A percentile compares a stretch with the other conserved stretches of the same genome.
These are phyloP conservation scores for Pseudogymnoascus sp. DNA, from an alignment of 2,329 filamentous ascomycete species.

Conservation along the genomic window DNA sequence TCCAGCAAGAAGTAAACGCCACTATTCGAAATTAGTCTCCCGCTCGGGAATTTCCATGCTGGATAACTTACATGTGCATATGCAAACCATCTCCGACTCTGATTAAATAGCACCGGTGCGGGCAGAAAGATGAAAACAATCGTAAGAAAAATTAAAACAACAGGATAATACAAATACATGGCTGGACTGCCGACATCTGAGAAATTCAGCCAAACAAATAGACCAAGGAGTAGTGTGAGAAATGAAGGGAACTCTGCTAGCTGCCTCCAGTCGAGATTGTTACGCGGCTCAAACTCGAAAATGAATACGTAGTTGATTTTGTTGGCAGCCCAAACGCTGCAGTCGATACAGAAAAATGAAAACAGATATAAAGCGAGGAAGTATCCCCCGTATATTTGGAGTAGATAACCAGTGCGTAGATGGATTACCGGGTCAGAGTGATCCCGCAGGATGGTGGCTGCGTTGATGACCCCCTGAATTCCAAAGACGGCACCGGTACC, in stretches of 20 bases:
- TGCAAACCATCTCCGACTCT: slow-evolving; percentile 75
- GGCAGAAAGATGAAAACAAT: slow-evolving; percentile 68
- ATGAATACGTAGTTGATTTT: slow-evolving; percentile 97
- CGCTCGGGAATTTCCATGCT: background rate
- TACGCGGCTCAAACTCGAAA: slow-evolving; percentile 87
- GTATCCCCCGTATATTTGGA: slow-evolving; percentile 91
- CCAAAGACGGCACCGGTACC: slow-evolving; percentile 61
- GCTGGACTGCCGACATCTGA: slow-evolving; percentile 54
- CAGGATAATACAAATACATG: slow-evolving; percentile 80
- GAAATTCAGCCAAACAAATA: slow-evolving; percentile 89
- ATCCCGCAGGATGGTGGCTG: slow-evolving; percentile 43
- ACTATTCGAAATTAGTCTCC: slow-evolving; percentile 44
- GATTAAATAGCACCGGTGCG: slow-evolving; percentile 63
- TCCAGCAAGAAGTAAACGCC: slow-evolving; percentile 76
- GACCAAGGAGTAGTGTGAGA: slow-evolving; percentile 68
- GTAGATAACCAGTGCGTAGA: slow-evolving; percentile 56
- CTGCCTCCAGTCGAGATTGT: slow-evolving; percentile 84
- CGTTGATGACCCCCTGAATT: slow-evolving; percentile 59
- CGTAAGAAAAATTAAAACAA: slow-evolving; percentile 67
- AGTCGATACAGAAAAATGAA: slow-evolving; percentile 77
- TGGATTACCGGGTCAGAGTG: slow-evolving; percentile 41
- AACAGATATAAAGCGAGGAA: slow-evolving; percentile 78
- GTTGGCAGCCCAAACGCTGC: slow-evolving; percentile 70
- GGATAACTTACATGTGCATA: slow-evolving; percentile 68
- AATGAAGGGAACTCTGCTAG: slow-evolving; percentile 80